Conservation (phyloP, 768 basidiomycete species). For the Tylopilus rubrobrunneus region DNA sequence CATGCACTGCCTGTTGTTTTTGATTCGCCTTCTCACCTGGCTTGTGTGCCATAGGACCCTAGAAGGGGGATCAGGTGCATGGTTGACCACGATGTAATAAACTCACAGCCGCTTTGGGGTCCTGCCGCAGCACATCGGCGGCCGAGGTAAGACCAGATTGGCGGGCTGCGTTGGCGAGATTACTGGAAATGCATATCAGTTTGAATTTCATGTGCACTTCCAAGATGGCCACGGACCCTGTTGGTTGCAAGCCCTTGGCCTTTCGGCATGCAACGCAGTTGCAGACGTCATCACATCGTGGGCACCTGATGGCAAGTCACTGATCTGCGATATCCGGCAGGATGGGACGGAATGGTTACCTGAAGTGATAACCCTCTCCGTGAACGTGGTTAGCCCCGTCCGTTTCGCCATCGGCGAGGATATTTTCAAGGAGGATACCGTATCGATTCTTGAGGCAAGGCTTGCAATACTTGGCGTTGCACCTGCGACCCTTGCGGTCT, state of each 20-base stretch:
- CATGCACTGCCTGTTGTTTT: conserved; percentile 3
- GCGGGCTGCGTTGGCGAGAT: conserved; percentile 36
- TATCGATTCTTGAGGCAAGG: conserved; percentile 68
- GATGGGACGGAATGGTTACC: conserved; percentile 34
- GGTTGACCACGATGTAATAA: neutral
- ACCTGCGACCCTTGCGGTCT: conserved; percentile 37
- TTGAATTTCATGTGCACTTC: neutral
- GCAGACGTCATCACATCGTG: conserved; percentile 61
- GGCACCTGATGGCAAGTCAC: conserved; percentile 48
- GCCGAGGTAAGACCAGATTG: conserved; percentile 37
- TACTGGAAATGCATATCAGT: conserved; percentile 27
- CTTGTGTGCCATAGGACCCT: conserved; percentile 29
- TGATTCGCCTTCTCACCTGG: conserved; percentile 16
- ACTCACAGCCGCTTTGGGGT: conserved; percentile 33
- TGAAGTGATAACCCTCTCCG: conserved; percentile 44
- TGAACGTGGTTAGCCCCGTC: conserved; percentile 26
- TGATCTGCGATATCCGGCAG: conserved; percentile 10
- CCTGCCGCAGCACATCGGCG: conserved; percentile 33
- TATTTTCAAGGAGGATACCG: conserved; percentile 40
- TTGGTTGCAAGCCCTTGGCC: conserved; percentile 54
- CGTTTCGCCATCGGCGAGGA: conserved; percentile 35
- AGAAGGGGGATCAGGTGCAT: conserved; percentile 8
- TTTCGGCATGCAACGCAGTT: conserved; percentile 67
- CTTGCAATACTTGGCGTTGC: conserved; percentile 59
- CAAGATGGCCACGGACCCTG: conserved; percentile 43